Conservation (phyloP, 768 basidiomycete species). For the Agrocybe pediades region DNA sequence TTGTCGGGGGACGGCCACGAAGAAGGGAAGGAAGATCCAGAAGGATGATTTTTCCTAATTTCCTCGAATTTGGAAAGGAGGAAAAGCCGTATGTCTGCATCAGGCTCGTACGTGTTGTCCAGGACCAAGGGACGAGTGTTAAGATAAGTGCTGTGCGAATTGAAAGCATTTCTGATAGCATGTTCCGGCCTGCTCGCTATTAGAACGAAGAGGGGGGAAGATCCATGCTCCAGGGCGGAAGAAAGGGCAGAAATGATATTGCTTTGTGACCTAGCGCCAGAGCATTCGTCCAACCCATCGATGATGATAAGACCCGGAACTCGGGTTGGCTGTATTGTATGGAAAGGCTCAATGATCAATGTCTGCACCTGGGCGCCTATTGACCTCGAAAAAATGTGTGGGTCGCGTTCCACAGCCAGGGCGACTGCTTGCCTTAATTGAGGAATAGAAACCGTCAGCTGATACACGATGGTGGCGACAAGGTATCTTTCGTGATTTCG, state of each 20-base stretch:
- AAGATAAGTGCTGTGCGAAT: slow-evolving; percentile 2
- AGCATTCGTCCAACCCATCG: slow-evolving; percentile 20
- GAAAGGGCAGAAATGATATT: slow-evolving; percentile 8
- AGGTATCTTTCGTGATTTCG: slow-evolving; percentile 11
- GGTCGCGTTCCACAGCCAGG: slow-evolving; percentile 7
- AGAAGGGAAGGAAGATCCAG: slow-evolving; percentile 5
- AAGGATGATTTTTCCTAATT: slow-evolving; percentile 10
- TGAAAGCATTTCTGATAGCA: slow-evolving; percentile 13
- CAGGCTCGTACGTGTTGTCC: slow-evolving; percentile 1
- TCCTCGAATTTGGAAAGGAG: slow-evolving; percentile 12
- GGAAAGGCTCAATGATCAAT: slow-evolving; percentile 13
- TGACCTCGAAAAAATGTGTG: slow-evolving; percentile 8
- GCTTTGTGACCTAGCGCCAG: slow-evolving; percentile 5
- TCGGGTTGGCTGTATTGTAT: not conserved
- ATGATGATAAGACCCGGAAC: slow-evolving; percentile 14
- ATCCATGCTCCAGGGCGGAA: slow-evolving; percentile 1
- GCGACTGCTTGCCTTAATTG: slow-evolving; percentile 2
- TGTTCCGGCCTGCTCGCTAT: slow-evolving; percentile 20
- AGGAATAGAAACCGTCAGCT: slow-evolving; percentile 14
- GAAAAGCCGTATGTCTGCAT: slow-evolving; percentile 14
- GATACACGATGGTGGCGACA: slow-evolving; percentile 17
- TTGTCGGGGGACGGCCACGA: slow-evolving; percentile 13
- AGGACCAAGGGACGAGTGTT: slow-evolving; percentile 5
- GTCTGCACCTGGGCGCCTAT: slow-evolving; percentile 9
- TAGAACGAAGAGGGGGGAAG: slow-evolving; percentile 16